Evolutionary conservation across 2,329 filamentous ascomycete genomes (phyloP), one percentile per base, ranked within the genome.

Genomic region (Sphaerulina vaccinii): DNA sequence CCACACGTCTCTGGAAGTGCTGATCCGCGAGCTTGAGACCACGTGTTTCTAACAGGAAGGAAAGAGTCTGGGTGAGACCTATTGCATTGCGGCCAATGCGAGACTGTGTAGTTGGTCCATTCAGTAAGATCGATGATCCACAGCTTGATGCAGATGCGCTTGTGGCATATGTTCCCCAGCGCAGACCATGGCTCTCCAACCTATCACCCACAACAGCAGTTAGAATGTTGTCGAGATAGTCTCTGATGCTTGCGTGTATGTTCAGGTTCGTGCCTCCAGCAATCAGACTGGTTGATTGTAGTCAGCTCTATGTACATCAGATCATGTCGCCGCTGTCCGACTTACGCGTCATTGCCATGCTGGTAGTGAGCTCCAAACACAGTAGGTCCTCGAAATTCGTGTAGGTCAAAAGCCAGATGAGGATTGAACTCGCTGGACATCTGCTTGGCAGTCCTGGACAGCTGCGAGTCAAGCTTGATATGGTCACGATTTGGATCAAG

Each of bases 401-500:
- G 69, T 62, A 69, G 62, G 22, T 71, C 68, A 13, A 69, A 58
- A 0, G 65, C 65, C 5, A 71, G 58, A 40, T 70, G 66, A 2
- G 69, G 67, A 2, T 61, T 58, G 27, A 66, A 70, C 10, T 44
- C 52, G 27, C 32, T 35, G 13, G 16, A 35, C 13, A n/a, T 15
- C 32, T 35, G 32, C 32, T 35, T 35, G 46, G 71, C 65, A 24
- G 67, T 59, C 8, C 65, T 61, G 0, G 68, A 69, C 42, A 71
- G 68, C 49, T 66, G 60, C 36, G 68, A 63, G 2, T 57, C 61
- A 21, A 70, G 63, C 49, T 70, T 71, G 6, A 65, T 62, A 53
- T 70, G 68, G 45, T 71, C 69, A 40, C 68, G 63, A 49, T 70
- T 71, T 0, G 54, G 65, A 64, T 71, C 69, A 46, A 66, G 68